Conservation (phyloP, 148 eudicot genomes). For the Polygonum maritimum region DNA sequence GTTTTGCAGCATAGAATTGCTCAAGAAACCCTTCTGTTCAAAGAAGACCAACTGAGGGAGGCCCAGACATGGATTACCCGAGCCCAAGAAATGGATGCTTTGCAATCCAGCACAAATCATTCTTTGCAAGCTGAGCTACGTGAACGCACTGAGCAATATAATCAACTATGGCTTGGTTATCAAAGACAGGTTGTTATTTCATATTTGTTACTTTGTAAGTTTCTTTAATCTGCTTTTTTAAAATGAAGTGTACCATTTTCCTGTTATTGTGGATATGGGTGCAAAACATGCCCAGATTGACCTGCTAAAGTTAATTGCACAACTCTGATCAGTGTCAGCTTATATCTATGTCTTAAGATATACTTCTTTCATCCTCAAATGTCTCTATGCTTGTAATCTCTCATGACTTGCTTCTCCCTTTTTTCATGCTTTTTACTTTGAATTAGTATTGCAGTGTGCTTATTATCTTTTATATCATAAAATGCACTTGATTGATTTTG, state of each 20-base stretch:
- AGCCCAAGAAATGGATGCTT: conserved; percentile 78
- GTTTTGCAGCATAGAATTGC: conserved; percentile 72
- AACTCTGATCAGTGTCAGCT: background rate
- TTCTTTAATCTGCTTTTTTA: background rate
- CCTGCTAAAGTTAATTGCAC: background rate
- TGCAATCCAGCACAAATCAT: conserved; percentile 57
- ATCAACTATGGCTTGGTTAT: conserved; percentile 77
- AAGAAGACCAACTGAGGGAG: conserved; percentile 84
- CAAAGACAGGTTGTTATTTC: conserved; percentile 65
- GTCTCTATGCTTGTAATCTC: background rate
- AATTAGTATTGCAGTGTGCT: background rate
- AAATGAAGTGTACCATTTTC: background rate
- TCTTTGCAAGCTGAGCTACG: conserved; percentile 76
- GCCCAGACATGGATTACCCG: conserved; percentile 85
- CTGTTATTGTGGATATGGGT: background rate
- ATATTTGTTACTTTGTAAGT: background rate
- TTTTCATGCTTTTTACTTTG: background rate
- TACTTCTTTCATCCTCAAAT: background rate
- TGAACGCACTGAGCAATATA: conserved; percentile 77
- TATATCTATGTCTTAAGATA: background rate
- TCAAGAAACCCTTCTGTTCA: conserved; percentile 61
- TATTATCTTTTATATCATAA: background rate
- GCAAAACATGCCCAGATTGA: background rate
- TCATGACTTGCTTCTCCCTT: background rate
- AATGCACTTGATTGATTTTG: background rate